Evolutionary conservation across 257 asterid genomes (phyloP).

Genomic region (Linaria vulgaris): DNA sequence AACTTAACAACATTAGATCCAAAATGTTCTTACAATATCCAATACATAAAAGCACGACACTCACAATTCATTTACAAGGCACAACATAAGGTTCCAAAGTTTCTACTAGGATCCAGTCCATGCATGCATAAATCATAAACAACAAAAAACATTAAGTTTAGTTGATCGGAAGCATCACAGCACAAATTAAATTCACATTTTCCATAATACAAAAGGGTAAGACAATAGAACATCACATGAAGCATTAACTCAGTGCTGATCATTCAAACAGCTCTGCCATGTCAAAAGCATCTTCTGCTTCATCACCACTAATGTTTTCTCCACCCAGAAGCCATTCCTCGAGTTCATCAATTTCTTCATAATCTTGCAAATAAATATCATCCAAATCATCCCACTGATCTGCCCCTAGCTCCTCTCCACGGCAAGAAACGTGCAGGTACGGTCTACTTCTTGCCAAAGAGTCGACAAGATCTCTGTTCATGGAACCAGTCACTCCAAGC

Average conservation of each 20-base stretch:
- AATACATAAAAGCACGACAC: no score
- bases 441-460: conserved; percentile 62
- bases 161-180: neutral
- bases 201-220: conserved; percentile 10
- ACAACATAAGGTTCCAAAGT: neutral
- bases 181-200: neutral
- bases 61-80: neutral
- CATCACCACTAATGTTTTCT: conserved; percentile 55
- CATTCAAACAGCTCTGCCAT: conserved; percentile 37
- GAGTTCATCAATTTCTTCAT: conserved; percentile 72
- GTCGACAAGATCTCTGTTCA: conserved; percentile 62
- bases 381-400: conserved; percentile 65
- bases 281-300: conserved; percentile 57
- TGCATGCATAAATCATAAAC: conserved; percentile 13
- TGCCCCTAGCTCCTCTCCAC: conserved; percentile 79
- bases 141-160: neutral
- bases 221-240: conserved; percentile 9
- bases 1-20: neutral
- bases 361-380: conserved; percentile 52
- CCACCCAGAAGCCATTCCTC: conserved; percentile 82
- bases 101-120: neutral
- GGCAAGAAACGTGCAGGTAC: conserved; percentile 51
- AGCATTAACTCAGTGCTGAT: neutral
- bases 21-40: no score
- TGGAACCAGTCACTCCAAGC: conserved; percentile 69